Conservation (phyloP, 192 early-diverging fungal species). For the Coemansia sp. region DNA sequence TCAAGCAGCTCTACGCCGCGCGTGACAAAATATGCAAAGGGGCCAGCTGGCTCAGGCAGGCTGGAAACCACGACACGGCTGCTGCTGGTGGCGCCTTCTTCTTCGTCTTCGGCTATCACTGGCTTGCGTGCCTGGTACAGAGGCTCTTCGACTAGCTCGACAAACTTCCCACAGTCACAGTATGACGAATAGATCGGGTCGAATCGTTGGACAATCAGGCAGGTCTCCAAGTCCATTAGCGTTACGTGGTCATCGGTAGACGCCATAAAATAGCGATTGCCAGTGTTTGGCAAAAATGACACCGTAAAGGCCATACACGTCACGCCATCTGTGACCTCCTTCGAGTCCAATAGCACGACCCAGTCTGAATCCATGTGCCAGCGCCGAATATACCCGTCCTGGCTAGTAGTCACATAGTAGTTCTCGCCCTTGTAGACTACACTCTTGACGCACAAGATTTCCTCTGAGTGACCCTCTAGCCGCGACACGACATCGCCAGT, state of each 20-base stretch:
- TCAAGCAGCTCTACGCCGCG: slow-evolving; percentile 90
- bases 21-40: slow-evolving; percentile 78
- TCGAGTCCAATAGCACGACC: slow-evolving; percentile 63
- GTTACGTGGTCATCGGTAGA: slow-evolving; percentile 84
- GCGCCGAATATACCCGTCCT: slow-evolving; percentile 90
- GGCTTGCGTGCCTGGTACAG: slow-evolving; percentile 27
- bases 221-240: slow-evolving; percentile 88
- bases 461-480: slow-evolving; percentile 84
- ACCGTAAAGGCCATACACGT: slow-evolving; percentile 97
- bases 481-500: slow-evolving; percentile 77
- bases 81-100: slow-evolving; percentile 2
- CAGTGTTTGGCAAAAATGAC: slow-evolving; percentile 89
- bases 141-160: slow-evolving; percentile 65
- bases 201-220: slow-evolving; percentile 58
- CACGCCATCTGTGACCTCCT: slow-evolving; percentile 73
- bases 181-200: slow-evolving; percentile 82
- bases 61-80: background rate
- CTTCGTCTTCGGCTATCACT: slow-evolving; percentile 38
- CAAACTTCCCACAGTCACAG: slow-evolving; percentile 93
- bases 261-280: slow-evolving; percentile 90
- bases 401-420: slow-evolving; percentile 87
- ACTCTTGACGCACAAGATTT: slow-evolving; percentile 78
- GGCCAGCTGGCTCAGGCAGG: slow-evolving; percentile 15
- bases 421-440: slow-evolving; percentile 74
- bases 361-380: slow-evolving; percentile 85